These are phyloP conservation scores for Citrus maxima DNA, from an alignment of 345 rosid species.

Conservation along the genomic window DNA sequence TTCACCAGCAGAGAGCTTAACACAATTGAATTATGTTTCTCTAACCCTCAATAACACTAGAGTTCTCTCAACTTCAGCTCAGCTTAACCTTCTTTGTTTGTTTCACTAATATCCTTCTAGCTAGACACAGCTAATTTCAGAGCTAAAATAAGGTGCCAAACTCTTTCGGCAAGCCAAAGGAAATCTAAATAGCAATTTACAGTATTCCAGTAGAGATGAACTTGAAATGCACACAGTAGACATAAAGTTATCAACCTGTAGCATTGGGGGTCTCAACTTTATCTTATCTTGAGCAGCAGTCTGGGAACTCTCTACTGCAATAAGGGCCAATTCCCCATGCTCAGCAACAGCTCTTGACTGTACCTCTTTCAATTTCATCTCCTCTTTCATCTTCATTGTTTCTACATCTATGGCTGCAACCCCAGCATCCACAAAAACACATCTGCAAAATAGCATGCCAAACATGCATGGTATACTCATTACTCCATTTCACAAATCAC, in stretches of 20 bases:
- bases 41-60: background rate
- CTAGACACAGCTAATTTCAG: background rate
- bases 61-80: background rate
- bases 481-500: background rate
- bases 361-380: constrained; percentile 84
- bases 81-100: background rate
- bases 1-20: background rate
- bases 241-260: constrained; percentile 57
- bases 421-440: constrained; percentile 98
- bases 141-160: background rate
- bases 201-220: background rate
- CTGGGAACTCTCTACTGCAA: constrained; percentile 74
- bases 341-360: constrained; percentile 85
- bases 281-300: constrained; percentile 61
- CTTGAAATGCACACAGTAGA: background rate
- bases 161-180: background rate
- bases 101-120: background rate
- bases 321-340: constrained; percentile 95
- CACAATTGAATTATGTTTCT: background rate
- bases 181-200: background rate
- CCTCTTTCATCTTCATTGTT: constrained; percentile 86
- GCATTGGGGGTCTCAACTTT: constrained; percentile 85
- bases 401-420: constrained; percentile 86
- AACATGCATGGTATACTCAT: background rate
- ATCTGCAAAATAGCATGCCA: constrained; percentile 44